Base-by-base conservation (phyloP, 2,329 filamentous ascomycete species). In the Huntiella decipiens region DNA sequence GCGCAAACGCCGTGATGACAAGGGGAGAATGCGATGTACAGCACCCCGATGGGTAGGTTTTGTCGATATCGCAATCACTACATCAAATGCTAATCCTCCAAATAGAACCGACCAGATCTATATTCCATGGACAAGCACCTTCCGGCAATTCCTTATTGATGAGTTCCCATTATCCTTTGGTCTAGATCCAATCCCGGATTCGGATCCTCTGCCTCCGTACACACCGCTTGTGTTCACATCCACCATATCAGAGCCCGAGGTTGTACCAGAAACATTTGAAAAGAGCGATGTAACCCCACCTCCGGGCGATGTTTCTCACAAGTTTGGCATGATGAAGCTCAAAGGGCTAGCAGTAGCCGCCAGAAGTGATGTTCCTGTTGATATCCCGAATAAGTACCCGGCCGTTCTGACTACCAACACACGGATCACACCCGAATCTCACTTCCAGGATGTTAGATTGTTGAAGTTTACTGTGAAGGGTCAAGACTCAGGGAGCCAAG, bases 381-480 rank as follows among this genome's bases (percentile, higher is more conserved):
- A 45, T 19, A 49, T 49, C 3, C 38, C 32, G 2, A 43, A 34
- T 15, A 19, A 32, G 11, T 33, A 39, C 2, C 60, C 60, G 1
- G 60, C 78, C 6, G 70, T 60, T 0, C 57, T 98, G 1, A 55
- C 66, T 1, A 58, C 62, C n/a, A 94, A 93, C 56, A 60, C 66
- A 13, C 74, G 87, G 12, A 60, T 93, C 4, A 98, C 91, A 0
- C 77, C 87, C 0, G 42, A 59, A 1, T 65, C 66, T 1, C 91
- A 98, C 62, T 95, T 85, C 79, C 91, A 98, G 64, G 91, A 98
- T 63, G 88, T 96, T 38, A 81, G 91, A 0, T 73, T 82, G 44
- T 61, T 95, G n/a, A 70, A 66, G 1, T 66, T 96, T 11, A 66
- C 64, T 6, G 54, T 74, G 58, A 8, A 51, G 50, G 47, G 16